Conservation (phyloP, 2,329 filamentous ascomycete genomes). For the Colletotrichum sp. region DNA sequence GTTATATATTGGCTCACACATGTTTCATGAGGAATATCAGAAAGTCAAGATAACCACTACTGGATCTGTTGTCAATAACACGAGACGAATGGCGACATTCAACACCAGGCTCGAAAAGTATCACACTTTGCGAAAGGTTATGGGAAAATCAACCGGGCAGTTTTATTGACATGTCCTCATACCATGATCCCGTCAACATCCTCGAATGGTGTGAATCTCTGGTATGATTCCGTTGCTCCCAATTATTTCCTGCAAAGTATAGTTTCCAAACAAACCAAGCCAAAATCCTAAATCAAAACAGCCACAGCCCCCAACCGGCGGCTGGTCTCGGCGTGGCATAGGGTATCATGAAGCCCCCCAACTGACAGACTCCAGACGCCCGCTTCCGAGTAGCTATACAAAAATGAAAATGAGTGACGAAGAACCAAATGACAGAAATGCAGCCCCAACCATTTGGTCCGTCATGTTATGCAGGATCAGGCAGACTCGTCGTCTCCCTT, state of each 20-base stretch:
- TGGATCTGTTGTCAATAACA: not conserved
- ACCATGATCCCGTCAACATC: fast-evolving
- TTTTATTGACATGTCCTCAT: not conserved
- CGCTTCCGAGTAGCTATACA: constrained; percentile 2
- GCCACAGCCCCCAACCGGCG: constrained; percentile 1
- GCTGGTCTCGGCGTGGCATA: not conserved
- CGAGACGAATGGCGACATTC: not conserved
- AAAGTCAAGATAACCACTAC: not conserved
- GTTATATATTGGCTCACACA: fast-evolving
- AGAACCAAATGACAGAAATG: not conserved
- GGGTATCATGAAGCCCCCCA: constrained; percentile 7
- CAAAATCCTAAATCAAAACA: not conserved
- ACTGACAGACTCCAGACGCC: constrained; percentile 14
- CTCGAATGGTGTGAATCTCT: fast-evolving
- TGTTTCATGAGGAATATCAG: not conserved
- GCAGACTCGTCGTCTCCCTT: not conserved
- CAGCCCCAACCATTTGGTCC: not conserved
- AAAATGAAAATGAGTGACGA: not conserved
- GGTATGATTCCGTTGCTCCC: not conserved
- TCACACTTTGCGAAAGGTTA: not conserved
- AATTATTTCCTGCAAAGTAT: not conserved
- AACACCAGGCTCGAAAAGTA: not conserved
- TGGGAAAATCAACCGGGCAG: not conserved
- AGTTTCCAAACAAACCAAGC: not conserved
- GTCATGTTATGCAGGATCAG: not conserved